These are phyloP conservation scores for Zygotorulaspora danielsina DNA, from an alignment of 805 yeast species.

Conservation along the genomic window DNA sequence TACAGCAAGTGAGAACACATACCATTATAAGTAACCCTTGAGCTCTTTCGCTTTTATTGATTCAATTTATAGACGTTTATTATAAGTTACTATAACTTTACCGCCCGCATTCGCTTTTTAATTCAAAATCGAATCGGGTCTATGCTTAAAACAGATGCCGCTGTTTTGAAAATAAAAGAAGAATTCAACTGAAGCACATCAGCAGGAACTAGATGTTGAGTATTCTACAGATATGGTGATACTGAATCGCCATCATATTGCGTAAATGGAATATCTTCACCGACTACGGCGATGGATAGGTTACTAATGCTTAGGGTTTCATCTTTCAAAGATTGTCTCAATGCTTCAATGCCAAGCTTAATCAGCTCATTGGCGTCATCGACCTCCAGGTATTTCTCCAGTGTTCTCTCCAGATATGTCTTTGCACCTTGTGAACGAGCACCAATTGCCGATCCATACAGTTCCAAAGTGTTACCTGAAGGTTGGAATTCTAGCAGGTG, in stretches of 20 bases:
- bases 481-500: constrained; percentile 95
- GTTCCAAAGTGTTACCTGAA: constrained; percentile 87
- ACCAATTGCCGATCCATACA: constrained; percentile 92
- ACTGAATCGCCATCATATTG: constrained; percentile 85
- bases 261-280: constrained; percentile 67
- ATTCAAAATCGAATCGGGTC: too few species aligned
- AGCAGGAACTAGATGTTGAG: too few species aligned
- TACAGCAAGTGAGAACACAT: too few species aligned
- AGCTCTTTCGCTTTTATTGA: too few species aligned
- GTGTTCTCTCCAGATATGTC: constrained; percentile 86
- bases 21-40: too few species aligned
- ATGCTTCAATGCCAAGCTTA: constrained; percentile 80
- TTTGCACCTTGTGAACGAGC: constrained; percentile 98
- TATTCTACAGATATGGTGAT: constrained; percentile 32
- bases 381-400: constrained; percentile 59
- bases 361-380: constrained; percentile 67
- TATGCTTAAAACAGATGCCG: too few species aligned
- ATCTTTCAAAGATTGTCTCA: constrained; percentile 93
- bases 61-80: too few species aligned
- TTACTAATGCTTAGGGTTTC: constrained; percentile 80
- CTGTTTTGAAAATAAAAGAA: too few species aligned
- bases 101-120: too few species aligned
- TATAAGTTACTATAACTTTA: too few species aligned
- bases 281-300: constrained; percentile 91
- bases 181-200: too few species aligned